Evolutionary conservation across 2,329 filamentous ascomycete genomes (phyloP), one percentile per base, ranked within the genome.

Genomic region (Fragosphaeria purpurea): DNA sequence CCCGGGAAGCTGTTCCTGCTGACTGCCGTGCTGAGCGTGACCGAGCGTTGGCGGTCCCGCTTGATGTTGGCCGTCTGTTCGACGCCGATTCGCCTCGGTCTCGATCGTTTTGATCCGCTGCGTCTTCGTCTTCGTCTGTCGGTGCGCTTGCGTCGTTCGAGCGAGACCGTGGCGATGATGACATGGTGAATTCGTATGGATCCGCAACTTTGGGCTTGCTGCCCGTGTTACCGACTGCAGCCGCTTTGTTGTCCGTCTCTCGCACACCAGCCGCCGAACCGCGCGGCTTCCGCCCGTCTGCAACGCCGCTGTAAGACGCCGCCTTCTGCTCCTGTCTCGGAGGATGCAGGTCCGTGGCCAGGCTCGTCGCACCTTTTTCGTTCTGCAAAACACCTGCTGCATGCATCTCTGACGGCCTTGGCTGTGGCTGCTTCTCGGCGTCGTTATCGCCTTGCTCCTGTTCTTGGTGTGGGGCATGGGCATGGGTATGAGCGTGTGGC

Each of bases 101-200:
- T 7, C 35, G 35, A 2, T 11, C 35, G 35, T 2, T 3, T 37
- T 11, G 7, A 37, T 7, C 35, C 35, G 7, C 35, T 6, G 34
- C 40, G 9, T 46, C 50, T 8, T 42, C 13, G 35, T 41, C 37
- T 44, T 44, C 39, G 6, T 39, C 11, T 22, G 41, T 10, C 13
- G 8, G 40, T 12, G 30, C 44, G 4, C 43, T 45, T 35, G 50
- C 13, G 22, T 55, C 55, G 38, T 65, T 47, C 47, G 52, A 44
- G 11, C 33, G 51, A n/a, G 45, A 32, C 30, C 13, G 32, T 11
- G 50, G 55, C 1, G 74, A 73, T 5, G 76, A 75, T 3, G 71
- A 71, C 51, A 65, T 68, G 6, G 67, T 67, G 55, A 81, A 79
- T 50, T 80, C 76, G 55, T 81, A 80, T 6, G 79, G 66, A 56